phyloP scores from a whole-genome alignment of 306 rosid genomes.

The Glycine latifolia region DNA sequence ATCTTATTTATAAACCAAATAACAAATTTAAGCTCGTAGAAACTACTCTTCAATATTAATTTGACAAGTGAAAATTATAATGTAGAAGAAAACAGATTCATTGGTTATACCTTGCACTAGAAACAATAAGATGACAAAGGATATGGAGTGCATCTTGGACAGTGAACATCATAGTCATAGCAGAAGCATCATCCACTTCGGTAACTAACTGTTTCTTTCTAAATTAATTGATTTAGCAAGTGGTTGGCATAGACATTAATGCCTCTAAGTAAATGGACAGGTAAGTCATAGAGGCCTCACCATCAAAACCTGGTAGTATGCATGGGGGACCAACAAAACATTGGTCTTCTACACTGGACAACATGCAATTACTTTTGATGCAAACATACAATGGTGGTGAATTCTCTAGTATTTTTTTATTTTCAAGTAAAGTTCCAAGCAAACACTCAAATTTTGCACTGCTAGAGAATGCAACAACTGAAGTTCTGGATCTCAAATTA shows the following conservation, averaged over 20 bases:
- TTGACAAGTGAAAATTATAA: too few relatives aligned
- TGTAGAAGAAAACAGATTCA: neutral
- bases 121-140: constrained; percentile 64
- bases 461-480: constrained; percentile 52
- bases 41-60: constrained; percentile 20
- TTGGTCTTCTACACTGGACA: constrained; percentile 44
- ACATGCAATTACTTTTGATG: constrained; percentile 48
- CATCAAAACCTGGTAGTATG: constrained; percentile 45
- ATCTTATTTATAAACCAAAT: constrained; percentile 24
- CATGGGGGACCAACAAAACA: constrained; percentile 42
- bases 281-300: constrained; percentile 43
- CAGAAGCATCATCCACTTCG: constrained; percentile 57
- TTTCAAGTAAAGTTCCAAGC: constrained; percentile 55
- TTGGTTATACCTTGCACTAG: constrained; percentile 63
- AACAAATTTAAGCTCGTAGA: constrained; percentile 10
- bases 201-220: constrained; percentile 66
- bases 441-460: constrained; percentile 56
- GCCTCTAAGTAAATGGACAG: constrained; percentile 60
- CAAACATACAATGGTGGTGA: constrained; percentile 55
- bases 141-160: constrained; percentile 68
- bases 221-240: constrained; percentile 74
- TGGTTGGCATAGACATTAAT: constrained; percentile 70
- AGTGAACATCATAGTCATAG: constrained; percentile 50
- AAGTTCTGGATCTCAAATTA: constrained; percentile 49
- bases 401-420: constrained; percentile 51